A percentile compares a stretch with the other conserved stretches of the same genome.
Evolutionary conservation across 2,329 filamentous ascomycete species (phyloP).

Genomic region (Neofusicoccum laricinum): DNA sequence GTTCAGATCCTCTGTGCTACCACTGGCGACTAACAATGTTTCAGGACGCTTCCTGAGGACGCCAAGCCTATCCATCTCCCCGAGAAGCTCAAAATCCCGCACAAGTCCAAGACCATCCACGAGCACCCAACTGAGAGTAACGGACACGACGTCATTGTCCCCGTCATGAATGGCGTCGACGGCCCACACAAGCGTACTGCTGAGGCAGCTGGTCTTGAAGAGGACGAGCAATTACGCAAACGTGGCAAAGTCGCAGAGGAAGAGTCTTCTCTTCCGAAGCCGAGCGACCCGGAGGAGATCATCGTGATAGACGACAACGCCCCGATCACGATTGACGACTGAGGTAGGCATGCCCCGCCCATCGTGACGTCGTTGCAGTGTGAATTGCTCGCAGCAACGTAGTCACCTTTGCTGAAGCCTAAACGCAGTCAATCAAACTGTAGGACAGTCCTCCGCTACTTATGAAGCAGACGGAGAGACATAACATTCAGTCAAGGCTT

Average conservation of each 20-base stretch:
- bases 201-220: conserved; percentile 40
- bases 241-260: conserved; percentile 39
- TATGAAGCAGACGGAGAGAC: background rate
- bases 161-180: conserved; percentile 28
- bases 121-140: conserved; percentile 22
- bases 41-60: conserved; percentile 29
- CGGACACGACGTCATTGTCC: conserved; percentile 25
- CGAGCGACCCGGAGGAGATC: conserved; percentile 34
- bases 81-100: conserved; percentile 45
- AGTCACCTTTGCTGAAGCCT: background rate
- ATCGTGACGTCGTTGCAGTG: background rate
- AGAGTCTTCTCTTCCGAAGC: conserved; percentile 20
- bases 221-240: conserved; percentile 35
- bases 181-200: conserved; percentile 46
- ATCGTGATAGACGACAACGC: conserved; percentile 32
- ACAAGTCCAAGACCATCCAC: conserved; percentile 40
- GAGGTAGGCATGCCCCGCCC: conserved; percentile 4
- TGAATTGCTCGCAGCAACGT: background rate
- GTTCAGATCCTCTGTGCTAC: conserved; percentile 24
- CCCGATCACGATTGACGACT: conserved; percentile 36
- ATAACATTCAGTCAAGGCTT: background rate
- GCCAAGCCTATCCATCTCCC: conserved; percentile 57
- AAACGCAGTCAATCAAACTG: background rate
- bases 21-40: background rate
- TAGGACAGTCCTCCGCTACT: background rate